These are phyloP conservation scores for Neurospora intermedia DNA, from an alignment of 495 filamentous ascomycete species.

Conservation along the genomic window DNA sequence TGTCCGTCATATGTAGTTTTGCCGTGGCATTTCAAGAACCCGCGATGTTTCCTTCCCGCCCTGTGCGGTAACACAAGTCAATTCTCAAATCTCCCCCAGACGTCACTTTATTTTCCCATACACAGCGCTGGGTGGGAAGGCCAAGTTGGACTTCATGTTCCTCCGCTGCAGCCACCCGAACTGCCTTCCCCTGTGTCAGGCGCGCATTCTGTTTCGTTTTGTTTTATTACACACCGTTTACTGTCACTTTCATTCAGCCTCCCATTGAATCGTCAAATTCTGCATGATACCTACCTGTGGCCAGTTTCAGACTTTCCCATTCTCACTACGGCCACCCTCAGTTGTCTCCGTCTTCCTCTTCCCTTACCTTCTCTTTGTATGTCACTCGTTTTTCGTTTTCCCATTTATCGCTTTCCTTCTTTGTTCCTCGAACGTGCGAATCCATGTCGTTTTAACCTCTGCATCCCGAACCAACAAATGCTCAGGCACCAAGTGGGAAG, in stretches of 20 bases:
- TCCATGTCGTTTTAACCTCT: neutral
- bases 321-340: neutral
- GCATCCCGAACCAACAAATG: neutral
- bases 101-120: neutral
- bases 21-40: neutral
- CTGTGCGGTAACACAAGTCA: neutral
- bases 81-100: neutral
- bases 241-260: neutral
- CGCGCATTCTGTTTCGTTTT: neutral
- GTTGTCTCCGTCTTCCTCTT: neutral
- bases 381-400: neutral
- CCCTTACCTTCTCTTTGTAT: no score
- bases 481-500: neutral
- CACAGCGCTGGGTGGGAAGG: neutral
- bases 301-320: neutral
- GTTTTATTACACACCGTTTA: no score
- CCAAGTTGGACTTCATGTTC: neutral
- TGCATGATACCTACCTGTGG: neutral
- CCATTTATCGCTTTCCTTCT: neutral
- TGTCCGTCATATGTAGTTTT: neutral
- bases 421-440: neutral
- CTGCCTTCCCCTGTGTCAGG: neutral
- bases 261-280: neutral
- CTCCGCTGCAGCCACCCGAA: neutral
- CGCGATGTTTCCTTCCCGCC: neutral